Evolutionary conservation across 331 rosid genomes (phyloP), one percentile per base, ranked within the genome.

Genomic region (Pyrus hybrid): DNA sequence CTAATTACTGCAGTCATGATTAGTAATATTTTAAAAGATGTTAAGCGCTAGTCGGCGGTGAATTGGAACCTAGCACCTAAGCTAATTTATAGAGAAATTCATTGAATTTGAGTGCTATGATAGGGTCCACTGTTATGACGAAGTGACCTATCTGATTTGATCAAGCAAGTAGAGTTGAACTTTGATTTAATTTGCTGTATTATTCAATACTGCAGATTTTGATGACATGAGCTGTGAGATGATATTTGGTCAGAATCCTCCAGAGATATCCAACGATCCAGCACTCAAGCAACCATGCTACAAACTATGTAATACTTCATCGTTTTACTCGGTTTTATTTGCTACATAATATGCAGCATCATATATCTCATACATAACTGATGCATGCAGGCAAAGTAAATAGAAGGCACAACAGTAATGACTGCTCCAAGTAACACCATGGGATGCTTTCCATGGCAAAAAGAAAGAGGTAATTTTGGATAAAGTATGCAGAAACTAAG

Each of bases 181-280:
- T 37, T 37, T 37, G 45, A 37, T 37, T 37, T 37, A 37, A 37
- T 37, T 9, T 37, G 45, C 45, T 37, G 3, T 37, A 37, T 37
- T 37, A 37, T 37, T 9, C 45, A 37, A 78, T 77, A n/a, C 33
- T 81, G 68, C 90, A 95, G 99, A 95, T 82, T 95, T 92, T 92
- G 98, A 92, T 66, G 99, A 95, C 76, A 88, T 91, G 98, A 95
- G 99, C 71, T 95, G 99, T 63, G 91, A 95, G 87, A 95, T 95
- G 99, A 80, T 88, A 76, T 95, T 88, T 85, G 99, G 99, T 20
- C 83, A 86, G 86, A 91, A 95, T 9, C 93, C 99, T 74, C 93
- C 93, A 6, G 86, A 85, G 74, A 56, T 80, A 75, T 35, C 67
- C 23, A 88, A 91, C 65, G 99, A 95, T 85, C 97, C 98, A 79